Conservation (phyloP, 148 eudicot species). For the Fagopyrum esculentum region DNA sequence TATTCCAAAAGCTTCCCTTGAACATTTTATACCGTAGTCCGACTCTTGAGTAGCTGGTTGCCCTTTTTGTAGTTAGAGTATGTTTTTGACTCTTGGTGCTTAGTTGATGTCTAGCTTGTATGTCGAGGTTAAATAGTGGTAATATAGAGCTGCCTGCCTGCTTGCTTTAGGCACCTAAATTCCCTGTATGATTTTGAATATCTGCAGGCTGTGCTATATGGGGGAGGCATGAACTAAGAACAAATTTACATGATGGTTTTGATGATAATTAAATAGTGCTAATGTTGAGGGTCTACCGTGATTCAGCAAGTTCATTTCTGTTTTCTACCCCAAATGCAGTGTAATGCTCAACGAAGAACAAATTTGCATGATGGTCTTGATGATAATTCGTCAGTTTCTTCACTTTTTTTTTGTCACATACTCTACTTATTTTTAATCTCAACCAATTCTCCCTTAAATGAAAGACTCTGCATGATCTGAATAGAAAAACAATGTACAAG, state of each 20-base stretch:
- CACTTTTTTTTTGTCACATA: too few species aligned
- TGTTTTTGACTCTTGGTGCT: background rate
- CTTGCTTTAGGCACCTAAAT: too few species aligned
- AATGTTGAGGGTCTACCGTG: background rate
- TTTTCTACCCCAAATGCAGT: background rate
- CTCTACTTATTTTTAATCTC: too few species aligned
- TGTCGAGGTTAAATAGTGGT: background rate
- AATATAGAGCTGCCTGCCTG: background rate
- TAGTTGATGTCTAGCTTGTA: background rate
- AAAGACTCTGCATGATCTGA: too few species aligned
- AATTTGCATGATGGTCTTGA: too few species aligned
- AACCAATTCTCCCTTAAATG: too few species aligned
- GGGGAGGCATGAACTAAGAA: background rate
- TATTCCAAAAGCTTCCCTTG: background rate
- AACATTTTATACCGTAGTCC: background rate
- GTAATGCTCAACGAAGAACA: too few species aligned
- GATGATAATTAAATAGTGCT: too few species aligned
- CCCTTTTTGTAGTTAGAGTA: background rate
- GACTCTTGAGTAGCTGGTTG: background rate
- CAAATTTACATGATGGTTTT: too few species aligned
- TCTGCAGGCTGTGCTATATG: background rate
- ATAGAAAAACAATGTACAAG: too few species aligned
- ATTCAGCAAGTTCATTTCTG: background rate
- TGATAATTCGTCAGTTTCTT: too few species aligned
- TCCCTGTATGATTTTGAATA: too few species aligned